Evolutionary conservation across 768 basidiomycete species (phyloP), one percentile per base, ranked within the genome.

Genomic region (Lyophyllum decastes): DNA sequence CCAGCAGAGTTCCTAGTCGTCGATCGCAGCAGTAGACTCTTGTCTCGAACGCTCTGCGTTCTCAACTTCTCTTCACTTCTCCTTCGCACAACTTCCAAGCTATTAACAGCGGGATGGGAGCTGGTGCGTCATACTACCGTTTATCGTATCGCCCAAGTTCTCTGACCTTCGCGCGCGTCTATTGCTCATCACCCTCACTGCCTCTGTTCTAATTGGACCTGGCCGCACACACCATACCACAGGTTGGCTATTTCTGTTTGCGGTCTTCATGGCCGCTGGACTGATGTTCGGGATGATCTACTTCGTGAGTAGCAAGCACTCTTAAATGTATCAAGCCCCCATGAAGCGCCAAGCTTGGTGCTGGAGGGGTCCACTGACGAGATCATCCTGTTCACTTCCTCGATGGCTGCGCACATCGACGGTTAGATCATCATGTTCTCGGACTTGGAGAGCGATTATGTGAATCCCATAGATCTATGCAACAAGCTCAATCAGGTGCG

Each of bases 361-460:
- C 35, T 38, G 35, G 35, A 16, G 14, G 8, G 10, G 16, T 7
- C 8, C 40, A 41, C 40, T 30, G 27, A 27, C 27, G 25, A 11
- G 11, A 4, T 1, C 46, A 46, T 19, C 24, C 43, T 49, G 45
- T 57, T 17, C 43, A 6, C 5, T 38, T 33, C 41, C 21, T 27
- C 47, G 35, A 35, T 49, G 25, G 30, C 30, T 30, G 5, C 30
- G n/a, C n/a, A n/a, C 30, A 5, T 26, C 49, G 24, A 45, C n/a
- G n/a, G n/a, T n/a, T 64, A 98, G 96, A 98, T 99, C 68, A 98
- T 99, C 81, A 98, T 98, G 96, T 98, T 98, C 81, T 97, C 95
- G 49, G 97, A 98, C 78, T 80, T 98, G 70, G 96, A 98, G 77
- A 96, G 94, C 81, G 95, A 97, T 83, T 98, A 98, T 78, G 95